phyloP scores from a whole-genome alignment of 2,329 filamentous ascomycete genomes.

The Escovopsis sp. region DNA sequence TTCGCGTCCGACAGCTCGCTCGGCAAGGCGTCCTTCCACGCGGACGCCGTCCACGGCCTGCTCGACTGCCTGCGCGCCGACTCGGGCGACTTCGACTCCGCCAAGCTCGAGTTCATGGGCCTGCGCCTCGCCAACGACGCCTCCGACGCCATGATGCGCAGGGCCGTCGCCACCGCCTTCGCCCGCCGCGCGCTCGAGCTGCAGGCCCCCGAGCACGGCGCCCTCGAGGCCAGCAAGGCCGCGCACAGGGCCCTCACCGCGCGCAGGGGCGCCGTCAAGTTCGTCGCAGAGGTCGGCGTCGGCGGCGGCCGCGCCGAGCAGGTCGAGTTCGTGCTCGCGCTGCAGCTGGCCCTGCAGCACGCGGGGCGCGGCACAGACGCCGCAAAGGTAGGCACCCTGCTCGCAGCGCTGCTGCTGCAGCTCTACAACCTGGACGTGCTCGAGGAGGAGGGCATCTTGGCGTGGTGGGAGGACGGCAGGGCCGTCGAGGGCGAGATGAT shows the following conservation, averaged over 20 bases:
- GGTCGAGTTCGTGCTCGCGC: constrained; percentile 65
- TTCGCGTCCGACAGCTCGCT: constrained; percentile 62
- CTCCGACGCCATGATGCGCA: constrained; percentile 75
- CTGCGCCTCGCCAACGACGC: constrained; percentile 86
- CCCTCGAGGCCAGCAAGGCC: constrained; percentile 47
- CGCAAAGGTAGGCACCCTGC: constrained; percentile 40
- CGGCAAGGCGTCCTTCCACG: constrained; percentile 50
- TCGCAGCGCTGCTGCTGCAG: constrained; percentile 69
- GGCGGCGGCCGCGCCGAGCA: constrained; percentile 61
- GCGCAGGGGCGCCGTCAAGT: constrained; percentile 37
- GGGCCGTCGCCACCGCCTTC: constrained; percentile 73
- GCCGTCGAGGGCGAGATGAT: constrained; percentile 55
- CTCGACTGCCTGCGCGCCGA: constrained; percentile 69
- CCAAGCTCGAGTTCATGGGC: constrained; percentile 82
- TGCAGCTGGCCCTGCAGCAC: constrained; percentile 66
- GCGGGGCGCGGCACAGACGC: constrained; percentile 40
- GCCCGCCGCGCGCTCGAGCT: constrained; percentile 68
- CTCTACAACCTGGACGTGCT: constrained; percentile 73
- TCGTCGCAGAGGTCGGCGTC: constrained; percentile 45
- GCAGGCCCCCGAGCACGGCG: constrained; percentile 32
- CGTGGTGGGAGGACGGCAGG: constrained; percentile 72
- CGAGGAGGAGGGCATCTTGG: constrained; percentile 75
- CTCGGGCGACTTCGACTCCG: constrained; percentile 62
- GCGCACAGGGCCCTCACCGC: constrained; percentile 45
- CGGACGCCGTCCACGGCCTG: constrained; percentile 76